A percentile compares a stretch with the other conserved stretches of the same genome.
Conservation (phyloP, 345 rosid species). For the Microcos paniculata region DNA sequence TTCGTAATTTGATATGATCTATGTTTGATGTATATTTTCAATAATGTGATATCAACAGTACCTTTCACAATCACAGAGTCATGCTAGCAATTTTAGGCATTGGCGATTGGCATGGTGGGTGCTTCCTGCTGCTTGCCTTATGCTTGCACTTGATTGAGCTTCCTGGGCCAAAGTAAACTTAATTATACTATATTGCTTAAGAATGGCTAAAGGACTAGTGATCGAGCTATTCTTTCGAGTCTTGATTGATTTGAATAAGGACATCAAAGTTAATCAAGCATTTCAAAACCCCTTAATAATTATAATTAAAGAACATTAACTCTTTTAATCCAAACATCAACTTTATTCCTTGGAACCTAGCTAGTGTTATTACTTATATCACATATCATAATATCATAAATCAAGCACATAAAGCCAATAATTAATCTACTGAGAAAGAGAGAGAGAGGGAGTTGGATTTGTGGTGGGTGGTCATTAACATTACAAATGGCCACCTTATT, state of each 20-base stretch:
- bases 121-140: no score
- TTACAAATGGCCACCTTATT: background rate
- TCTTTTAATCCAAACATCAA: background rate
- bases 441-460: background rate
- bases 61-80: no score
- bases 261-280: background rate
- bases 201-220: no score
- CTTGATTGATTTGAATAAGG: background rate
- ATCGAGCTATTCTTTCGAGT: background rate
- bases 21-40: no score
- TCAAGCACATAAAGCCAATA: background rate
- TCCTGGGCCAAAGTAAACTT: no score
- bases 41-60: no score
- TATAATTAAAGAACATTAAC: background rate
- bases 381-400: background rate
- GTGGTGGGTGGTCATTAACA: background rate
- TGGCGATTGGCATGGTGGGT: no score
- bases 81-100: no score
- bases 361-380: no score
- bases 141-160: no score
- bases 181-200: no score
- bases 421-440: background rate
- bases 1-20: no score
- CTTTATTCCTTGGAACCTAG: background rate
- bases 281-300: background rate